Evolutionary conservation across 2,329 filamentous ascomycete species (phyloP).

Genomic region (Anisogramma anomala): DNA sequence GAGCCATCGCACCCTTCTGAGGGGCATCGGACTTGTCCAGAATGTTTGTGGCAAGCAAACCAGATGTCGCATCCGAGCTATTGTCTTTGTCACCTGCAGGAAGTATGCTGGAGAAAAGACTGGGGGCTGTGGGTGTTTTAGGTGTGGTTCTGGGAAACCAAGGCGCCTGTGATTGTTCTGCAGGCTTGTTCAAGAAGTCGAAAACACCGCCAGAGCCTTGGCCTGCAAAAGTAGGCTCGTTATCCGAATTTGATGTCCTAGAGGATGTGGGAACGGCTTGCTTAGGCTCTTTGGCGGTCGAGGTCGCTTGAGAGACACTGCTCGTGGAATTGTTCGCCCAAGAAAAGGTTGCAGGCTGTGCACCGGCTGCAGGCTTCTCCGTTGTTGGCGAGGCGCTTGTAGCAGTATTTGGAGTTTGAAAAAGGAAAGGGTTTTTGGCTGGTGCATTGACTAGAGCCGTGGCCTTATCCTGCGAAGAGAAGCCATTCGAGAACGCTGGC

Average conservation of each 20-base stretch:
- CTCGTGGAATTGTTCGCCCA: not conserved
- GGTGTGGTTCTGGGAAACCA: not conserved
- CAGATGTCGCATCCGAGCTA: not conserved
- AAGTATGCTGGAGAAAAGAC: not conserved
- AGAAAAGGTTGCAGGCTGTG: not conserved
- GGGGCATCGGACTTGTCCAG: not conserved
- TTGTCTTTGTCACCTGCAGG: not conserved
- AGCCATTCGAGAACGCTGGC: not conserved
- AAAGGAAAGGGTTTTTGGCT: constrained; percentile 7
- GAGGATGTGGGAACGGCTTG: not conserved
- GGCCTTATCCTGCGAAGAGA: not conserved
- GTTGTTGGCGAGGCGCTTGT: not conserved
- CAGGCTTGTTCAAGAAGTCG: constrained; percentile 3
- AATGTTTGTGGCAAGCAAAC: not conserved
- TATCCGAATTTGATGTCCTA: not conserved
- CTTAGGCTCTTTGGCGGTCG: not conserved
- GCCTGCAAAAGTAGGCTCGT: not conserved
- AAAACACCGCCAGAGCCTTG: constrained; percentile 2
- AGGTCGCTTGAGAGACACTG: not conserved
- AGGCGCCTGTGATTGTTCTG: not conserved
- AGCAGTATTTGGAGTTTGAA: not conserved
- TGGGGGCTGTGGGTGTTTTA: not conserved
- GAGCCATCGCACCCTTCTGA: not conserved
- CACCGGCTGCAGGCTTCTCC: not conserved
- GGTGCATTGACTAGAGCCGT: not conserved